A percentile compares a stretch with the other conserved stretches of the same genome.
Evolutionary conservation across 345 rosid genomes (phyloP).

Genomic region (Diplotaxis tenuifolia): DNA sequence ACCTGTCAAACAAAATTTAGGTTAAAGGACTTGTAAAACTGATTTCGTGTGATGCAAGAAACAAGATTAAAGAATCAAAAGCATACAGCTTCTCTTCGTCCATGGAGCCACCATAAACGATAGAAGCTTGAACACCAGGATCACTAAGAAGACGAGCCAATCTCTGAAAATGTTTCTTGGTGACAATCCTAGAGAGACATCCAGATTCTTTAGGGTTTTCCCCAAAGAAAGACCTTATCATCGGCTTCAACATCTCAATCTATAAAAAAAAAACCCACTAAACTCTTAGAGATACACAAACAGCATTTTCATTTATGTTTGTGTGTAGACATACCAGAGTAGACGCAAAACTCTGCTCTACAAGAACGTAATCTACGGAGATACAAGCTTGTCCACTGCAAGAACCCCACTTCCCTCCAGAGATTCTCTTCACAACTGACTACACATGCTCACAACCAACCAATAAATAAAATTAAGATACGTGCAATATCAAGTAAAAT

Average conservation of each 20-base stretch:
- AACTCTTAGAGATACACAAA: slow-evolving; percentile 3
- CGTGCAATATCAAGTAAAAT: neutral
- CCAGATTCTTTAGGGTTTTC: slow-evolving; percentile 53
- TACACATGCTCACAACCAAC: slow-evolving; percentile 13
- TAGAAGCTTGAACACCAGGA: slow-evolving; percentile 57
- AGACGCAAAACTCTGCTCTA: slow-evolving; percentile 52
- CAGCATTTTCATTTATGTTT: neutral
- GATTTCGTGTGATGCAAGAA: slow-evolving; percentile 5
- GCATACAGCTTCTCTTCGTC: slow-evolving; percentile 63
- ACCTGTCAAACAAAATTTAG: slow-evolving; percentile 42
- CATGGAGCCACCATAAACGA: slow-evolving; percentile 65
- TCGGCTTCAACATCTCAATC: slow-evolving; percentile 56
- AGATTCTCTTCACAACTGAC: slow-evolving; percentile 56
- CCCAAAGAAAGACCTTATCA: slow-evolving; percentile 55
- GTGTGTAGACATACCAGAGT: slow-evolving; percentile 48
- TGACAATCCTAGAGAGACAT: slow-evolving; percentile 52
- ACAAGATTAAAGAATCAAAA: neutral
- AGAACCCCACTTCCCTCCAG: slow-evolving; percentile 79
- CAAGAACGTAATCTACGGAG: slow-evolving; percentile 63
- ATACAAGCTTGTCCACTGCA: slow-evolving; percentile 86
- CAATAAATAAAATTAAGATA: slow-evolving; percentile 22
- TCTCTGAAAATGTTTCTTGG: slow-evolving; percentile 55
- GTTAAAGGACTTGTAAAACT: neutral
- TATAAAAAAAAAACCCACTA: slow-evolving; percentile 38
- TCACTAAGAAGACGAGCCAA: slow-evolving; percentile 50